A percentile compares a stretch with the other conserved stretches of the same genome.
These are phyloP conservation scores for Agrostemma githago DNA, from an alignment of 148 eudicot genomes.

Conservation along the genomic window DNA sequence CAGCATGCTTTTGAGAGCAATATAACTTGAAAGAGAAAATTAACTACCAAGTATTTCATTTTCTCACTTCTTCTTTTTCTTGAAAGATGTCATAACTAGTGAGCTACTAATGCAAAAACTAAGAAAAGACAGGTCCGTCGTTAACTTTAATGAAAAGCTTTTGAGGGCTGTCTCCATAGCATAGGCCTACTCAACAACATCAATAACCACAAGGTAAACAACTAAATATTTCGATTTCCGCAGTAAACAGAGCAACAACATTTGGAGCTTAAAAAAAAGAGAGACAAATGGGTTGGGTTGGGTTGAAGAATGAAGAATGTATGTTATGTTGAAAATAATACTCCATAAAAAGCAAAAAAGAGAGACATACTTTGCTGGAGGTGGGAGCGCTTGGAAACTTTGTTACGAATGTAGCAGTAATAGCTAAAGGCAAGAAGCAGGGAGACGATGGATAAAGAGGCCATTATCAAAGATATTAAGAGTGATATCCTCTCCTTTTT, in stretches of 20 bases:
- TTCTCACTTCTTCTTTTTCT: too few relatives aligned
- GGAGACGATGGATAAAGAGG: slow-evolving; percentile 57
- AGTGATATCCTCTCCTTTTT: slow-evolving; percentile 45
- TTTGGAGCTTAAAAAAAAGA: not conserved
- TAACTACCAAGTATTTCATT: too few relatives aligned
- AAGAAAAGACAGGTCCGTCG: too few relatives aligned
- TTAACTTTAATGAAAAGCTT: not conserved
- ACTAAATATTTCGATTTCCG: too few relatives aligned
- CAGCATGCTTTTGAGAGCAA: not conserved
- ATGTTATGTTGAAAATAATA: not conserved
- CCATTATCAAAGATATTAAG: slow-evolving; percentile 47
- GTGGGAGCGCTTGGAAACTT: slow-evolving; percentile 54
- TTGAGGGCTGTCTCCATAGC: not conserved
- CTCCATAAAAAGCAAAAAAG: not conserved
- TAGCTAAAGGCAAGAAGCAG: slow-evolving; percentile 62
- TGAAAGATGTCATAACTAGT: too few relatives aligned
- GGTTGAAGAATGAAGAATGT: too few relatives aligned
- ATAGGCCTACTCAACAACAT: too few relatives aligned
- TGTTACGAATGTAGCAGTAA: slow-evolving; percentile 72
- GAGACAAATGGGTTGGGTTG: too few relatives aligned
- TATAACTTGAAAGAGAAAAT: not conserved
- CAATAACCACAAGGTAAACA: too few relatives aligned
- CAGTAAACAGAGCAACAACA: not conserved
- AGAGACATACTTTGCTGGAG: slow-evolving; percentile 45
- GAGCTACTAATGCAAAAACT: too few relatives aligned